phyloP scores from a whole-genome alignment of 2,329 filamentous ascomycete species.

The Domatiomyces catenatus region DNA sequence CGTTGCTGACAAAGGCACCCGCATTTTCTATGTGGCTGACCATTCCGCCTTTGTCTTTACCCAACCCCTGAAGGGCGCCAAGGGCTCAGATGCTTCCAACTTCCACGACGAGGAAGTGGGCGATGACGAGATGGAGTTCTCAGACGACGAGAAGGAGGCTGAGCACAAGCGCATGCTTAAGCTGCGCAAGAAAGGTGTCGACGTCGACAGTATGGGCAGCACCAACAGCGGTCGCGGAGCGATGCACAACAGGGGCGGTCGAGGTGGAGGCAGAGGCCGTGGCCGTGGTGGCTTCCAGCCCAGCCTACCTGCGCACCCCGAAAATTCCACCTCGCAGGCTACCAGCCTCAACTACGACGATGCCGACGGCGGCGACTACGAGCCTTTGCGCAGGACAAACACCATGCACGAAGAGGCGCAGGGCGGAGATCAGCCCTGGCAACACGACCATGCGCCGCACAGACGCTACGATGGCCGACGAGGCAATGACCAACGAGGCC shows the following conservation, averaged over 20 bases:
- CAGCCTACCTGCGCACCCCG: neutral
- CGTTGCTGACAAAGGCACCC: conserved; percentile 40
- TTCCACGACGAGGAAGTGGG: conserved; percentile 81
- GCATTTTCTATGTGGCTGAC: conserved; percentile 62
- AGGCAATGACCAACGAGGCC: conserved; percentile 1
- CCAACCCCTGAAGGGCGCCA: conserved; percentile 58
- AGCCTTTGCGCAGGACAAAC: neutral
- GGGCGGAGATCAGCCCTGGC: too few relatives aligned
- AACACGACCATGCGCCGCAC: neutral
- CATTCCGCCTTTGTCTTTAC: conserved; percentile 81
- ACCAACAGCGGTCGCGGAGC: conserved; percentile 20
- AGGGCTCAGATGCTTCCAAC: conserved; percentile 89
- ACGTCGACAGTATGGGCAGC: conserved; percentile 29
- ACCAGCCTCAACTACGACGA: neutral
- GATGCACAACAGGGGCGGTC: conserved; percentile 6
- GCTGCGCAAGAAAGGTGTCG: conserved; percentile 45
- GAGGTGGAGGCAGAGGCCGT: conserved; percentile 6
- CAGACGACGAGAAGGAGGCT: conserved; percentile 86
- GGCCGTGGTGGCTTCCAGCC: neutral
- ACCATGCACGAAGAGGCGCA: neutral
- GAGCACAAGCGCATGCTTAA: conserved; percentile 60
- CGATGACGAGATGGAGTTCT: conserved; percentile 84
- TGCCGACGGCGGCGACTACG: conserved; percentile 8
- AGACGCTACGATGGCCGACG: conserved; percentile 4
- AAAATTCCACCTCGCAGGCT: neutral